Percentiles rank a stretch among this genome's conserved stretches.
These are phyloP conservation scores for Metschnikowia cubensis DNA, from an alignment of 805 yeast genomes.

Conservation along the genomic window DNA sequence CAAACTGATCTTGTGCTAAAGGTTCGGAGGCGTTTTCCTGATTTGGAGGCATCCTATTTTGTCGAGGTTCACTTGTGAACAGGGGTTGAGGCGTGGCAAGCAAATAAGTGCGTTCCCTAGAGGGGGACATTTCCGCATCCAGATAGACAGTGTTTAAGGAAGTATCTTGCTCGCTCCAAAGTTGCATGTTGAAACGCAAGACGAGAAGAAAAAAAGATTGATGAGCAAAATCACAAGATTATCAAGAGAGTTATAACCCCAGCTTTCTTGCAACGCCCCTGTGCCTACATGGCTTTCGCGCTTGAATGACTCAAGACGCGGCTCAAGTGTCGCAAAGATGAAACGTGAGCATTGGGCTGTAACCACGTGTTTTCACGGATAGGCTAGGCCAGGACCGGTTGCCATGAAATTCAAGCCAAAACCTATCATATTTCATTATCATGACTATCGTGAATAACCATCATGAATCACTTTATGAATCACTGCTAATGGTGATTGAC, in stretches of 20 bases:
- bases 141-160: background rate
- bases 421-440: too few species aligned
- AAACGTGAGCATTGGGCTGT: background rate
- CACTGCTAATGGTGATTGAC: too few species aligned
- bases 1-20: background rate
- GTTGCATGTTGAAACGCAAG: background rate
- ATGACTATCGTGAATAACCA: too few species aligned
- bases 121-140: background rate
- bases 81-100: background rate
- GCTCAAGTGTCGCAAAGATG: constrained; percentile 1
- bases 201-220: background rate
- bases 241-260: background rate
- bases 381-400: too few species aligned
- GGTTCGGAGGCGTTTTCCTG: background rate
- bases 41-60: background rate
- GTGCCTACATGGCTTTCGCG: background rate
- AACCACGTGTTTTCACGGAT: too few species aligned
- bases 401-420: too few species aligned
- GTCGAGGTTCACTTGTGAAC: background rate
- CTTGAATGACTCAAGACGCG: background rate
- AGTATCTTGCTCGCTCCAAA: background rate
- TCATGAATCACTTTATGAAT: too few species aligned
- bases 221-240: background rate
- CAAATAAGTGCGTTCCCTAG: background rate
- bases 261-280: background rate